Conservation (phyloP, 352 stramenopile genomes). For the Globisporangium echinulatum region DNA sequence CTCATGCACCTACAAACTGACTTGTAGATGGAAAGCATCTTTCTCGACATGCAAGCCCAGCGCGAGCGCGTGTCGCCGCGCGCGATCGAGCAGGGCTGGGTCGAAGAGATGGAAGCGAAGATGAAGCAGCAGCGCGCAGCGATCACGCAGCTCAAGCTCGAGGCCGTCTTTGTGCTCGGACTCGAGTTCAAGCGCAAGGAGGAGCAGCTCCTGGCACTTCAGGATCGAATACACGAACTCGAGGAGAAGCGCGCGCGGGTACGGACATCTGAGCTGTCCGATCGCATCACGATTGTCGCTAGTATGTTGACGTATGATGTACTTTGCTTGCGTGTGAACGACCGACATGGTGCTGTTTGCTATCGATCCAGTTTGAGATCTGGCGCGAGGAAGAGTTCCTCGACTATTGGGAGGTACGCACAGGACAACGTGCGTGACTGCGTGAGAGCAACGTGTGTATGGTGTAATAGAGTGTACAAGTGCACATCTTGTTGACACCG, state of each 20-base stretch:
- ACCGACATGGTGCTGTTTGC: no score
- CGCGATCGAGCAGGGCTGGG: slow-evolving; percentile 75
- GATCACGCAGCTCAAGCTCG: slow-evolving; percentile 59
- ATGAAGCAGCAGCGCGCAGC: slow-evolving; percentile 46
- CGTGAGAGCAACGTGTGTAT: not conserved
- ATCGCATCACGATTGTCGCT: not conserved
- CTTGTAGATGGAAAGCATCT: slow-evolving; percentile 67
- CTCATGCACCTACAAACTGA: not conserved
- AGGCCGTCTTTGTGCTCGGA: slow-evolving; percentile 50
- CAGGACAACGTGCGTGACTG: no score
- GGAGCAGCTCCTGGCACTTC: slow-evolving; percentile 25
- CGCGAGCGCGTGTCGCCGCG: slow-evolving; percentile 61
- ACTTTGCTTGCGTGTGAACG: no score
- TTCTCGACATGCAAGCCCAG: slow-evolving; percentile 76
- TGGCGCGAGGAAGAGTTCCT: slow-evolving; percentile 77
- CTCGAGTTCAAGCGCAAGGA: slow-evolving; percentile 55
- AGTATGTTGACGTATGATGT: no score
- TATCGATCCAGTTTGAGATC: slow-evolving; percentile 42
- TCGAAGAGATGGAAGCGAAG: slow-evolving; percentile 78
- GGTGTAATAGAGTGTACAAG: not conserved
- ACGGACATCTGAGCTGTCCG: slow-evolving; percentile 1
- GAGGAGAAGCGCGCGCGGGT: slow-evolving; percentile 50
- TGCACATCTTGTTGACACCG: no score
- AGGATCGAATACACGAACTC: slow-evolving; percentile 24
- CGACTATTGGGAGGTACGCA: slow-evolving; percentile 68